Base-by-base conservation (phyloP, 306 rosid genomes). In the Medicago arabica region DNA sequence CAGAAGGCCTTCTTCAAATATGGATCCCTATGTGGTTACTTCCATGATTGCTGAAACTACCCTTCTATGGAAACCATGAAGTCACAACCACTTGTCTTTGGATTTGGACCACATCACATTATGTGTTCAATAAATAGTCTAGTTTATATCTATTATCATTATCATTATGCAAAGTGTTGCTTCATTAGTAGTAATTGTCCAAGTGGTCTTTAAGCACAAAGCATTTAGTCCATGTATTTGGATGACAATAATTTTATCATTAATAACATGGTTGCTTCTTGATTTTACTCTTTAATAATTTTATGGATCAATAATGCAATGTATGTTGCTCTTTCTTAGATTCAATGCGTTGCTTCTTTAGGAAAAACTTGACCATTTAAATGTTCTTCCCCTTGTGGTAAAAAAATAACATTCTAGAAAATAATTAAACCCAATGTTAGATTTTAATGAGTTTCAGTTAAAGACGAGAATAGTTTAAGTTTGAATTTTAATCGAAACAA, bases 11-110 rank as follows among this genome's bases (percentile, higher is more conserved):
- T 84, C 96, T 40, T 90, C 92, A 38, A 90, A 88, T 61, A 90
- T 90, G 96, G 92, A 90, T 72, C 96, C 96, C 0, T 90, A 90
- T 67, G 85, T 90, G 2, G 96, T 90, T 19, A 88, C 96, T 53
- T 90, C 96, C 69, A 72, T 88, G 89, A 83, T 90, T 11, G 92
- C 91, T 8, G 92, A 90, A 18, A 88, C 96, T 9, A 90, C 96
- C 73, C 63, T 90, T 53, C 86, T 90, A 49, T 85, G 87, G 89
- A 83, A 87, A 16, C 88, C 89, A 67, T 90, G 80, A 80, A 74
- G 3, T 44, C 19, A 21, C 46, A 25, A 9, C 54, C 62, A 18
- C 36, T 28, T 4, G 15, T 21, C 69, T 83, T n/a, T 53, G n/a
- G 38, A 60, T 61, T 59, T 13, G 68, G 46, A 34, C 54, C 65